These are phyloP conservation scores for Citrus reticulata DNA, from an alignment of 345 rosid genomes.

Conservation along the genomic window DNA sequence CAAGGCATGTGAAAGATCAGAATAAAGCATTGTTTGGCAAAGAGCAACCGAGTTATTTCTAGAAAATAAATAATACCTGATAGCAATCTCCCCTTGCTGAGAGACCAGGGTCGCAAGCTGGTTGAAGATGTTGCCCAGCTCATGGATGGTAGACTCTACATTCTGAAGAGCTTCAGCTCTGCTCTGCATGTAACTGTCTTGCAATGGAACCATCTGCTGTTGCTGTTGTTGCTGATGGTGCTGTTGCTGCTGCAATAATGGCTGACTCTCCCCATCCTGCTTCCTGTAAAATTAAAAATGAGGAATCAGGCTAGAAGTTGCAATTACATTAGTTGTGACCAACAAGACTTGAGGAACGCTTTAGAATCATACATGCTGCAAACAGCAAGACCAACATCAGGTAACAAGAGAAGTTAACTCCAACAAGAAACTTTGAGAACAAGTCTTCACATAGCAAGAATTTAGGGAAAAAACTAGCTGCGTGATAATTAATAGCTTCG, in stretches of 20 bases:
- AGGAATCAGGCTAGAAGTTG: background rate
- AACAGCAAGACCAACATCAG: background rate
- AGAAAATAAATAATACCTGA: slow-evolving; percentile 34
- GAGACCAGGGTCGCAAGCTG: slow-evolving; percentile 62
- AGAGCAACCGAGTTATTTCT: background rate
- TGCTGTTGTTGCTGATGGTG: slow-evolving; percentile 45
- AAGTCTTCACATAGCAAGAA: background rate
- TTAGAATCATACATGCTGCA: background rate
- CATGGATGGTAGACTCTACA: slow-evolving; percentile 68
- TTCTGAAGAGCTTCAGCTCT: slow-evolving; percentile 71
- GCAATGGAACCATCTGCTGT: slow-evolving; percentile 59
- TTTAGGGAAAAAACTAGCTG: background rate
- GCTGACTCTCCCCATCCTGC: slow-evolving; percentile 52
- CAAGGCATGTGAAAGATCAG: background rate
- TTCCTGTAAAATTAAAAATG: slow-evolving; percentile 29
- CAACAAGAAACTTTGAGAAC: background rate
- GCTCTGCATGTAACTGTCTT: slow-evolving; percentile 67
- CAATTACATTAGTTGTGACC: background rate
- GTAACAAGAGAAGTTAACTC: background rate
- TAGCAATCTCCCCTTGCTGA: slow-evolving; percentile 67
- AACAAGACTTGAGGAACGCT: background rate
- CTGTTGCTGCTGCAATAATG: slow-evolving; percentile 41
- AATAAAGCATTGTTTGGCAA: background rate
- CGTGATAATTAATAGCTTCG: background rate
- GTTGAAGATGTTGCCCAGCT: slow-evolving; percentile 50